Base-by-base conservation (phyloP, 116 monocot genomes). In the Trichopus zeylanicus region DNA sequence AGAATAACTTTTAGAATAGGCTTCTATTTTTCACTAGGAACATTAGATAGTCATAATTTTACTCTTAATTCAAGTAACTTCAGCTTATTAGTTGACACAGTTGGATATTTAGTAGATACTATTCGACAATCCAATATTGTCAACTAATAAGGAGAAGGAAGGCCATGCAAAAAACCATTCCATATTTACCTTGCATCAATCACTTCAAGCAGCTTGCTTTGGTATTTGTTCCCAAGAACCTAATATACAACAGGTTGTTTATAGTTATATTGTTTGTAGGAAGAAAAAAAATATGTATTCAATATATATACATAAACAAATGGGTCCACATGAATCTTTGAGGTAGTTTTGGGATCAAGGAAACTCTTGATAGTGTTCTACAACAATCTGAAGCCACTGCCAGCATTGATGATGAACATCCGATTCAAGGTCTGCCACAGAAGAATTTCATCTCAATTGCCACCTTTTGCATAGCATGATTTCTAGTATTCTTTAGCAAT, bases 401-500 rank as follows among this genome's bases (percentile, higher is more conserved):
- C 97, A 13, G 97, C 97, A 71, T 98, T 98, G 62, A 98, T 85
- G 79, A 98, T 98, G 75, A 87, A 98, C 97, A 98, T 91, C 59
- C 84, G 88, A 59, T 70, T 73, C 63, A 98, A 66, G 12, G 97
- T 98, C 97, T 95, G 65, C 29, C 42, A 42, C 1, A 18, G n/a
- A 15, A 46, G 42, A 63, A n/a, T n/a, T n/a, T n/a, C n/a, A n/a
- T n/a, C n/a, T n/a, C n/a, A n/a, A n/a, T n/a, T n/a, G n/a, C n/a
- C n/a, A n/a, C n/a, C n/a, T n/a, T n/a, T n/a, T n/a, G n/a, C n/a
- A n/a, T n/a, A n/a, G n/a, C n/a, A n/a, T n/a, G n/a, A n/a, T n/a
- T n/a, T n/a, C n/a, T n/a, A n/a, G n/a, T n/a, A n/a, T n/a, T n/a
- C n/a, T n/a, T n/a, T n/a, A n/a, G n/a, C n/a, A n/a, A n/a, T n/a